Conservation (phyloP, 306 rosid genomes). For the Castanea crenata region DNA sequence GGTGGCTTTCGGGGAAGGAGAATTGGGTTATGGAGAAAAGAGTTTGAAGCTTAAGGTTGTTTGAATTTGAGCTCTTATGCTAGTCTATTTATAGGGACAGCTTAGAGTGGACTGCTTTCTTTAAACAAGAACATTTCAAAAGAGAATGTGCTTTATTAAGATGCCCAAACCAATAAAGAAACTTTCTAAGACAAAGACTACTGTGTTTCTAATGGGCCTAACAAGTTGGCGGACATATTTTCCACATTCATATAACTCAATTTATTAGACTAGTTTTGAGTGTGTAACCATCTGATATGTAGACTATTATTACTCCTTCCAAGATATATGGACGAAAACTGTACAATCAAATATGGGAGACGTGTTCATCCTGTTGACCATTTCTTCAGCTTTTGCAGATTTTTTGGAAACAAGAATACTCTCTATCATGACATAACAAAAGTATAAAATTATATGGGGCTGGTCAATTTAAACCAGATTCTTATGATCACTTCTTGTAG, state of each 20-base stretch:
- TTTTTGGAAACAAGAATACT: constrained; percentile 41
- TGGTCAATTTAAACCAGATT: constrained; percentile 62
- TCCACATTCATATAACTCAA: constrained; percentile 36
- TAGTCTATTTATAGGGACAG: constrained; percentile 83
- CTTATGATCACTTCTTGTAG: constrained; percentile 57
- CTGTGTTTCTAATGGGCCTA: constrained; percentile 32
- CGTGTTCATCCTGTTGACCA: constrained; percentile 41
- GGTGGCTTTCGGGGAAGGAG: constrained; percentile 37
- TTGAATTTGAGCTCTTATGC: constrained; percentile 47
- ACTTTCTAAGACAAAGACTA: constrained; percentile 36
- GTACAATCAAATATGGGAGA: constrained; percentile 14
- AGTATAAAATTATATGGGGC: constrained; percentile 26
- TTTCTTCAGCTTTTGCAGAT: constrained; percentile 30
- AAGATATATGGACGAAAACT: constrained; percentile 24
- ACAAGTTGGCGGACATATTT: constrained; percentile 59
- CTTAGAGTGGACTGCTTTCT: constrained; percentile 27
- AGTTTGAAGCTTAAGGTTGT: constrained; percentile 43
- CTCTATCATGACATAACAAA: constrained; percentile 26
- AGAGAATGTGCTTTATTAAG: constrained; percentile 52
- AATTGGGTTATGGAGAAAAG: constrained; percentile 28
- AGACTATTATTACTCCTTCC: constrained; percentile 10
- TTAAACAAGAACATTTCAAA: constrained; percentile 48
- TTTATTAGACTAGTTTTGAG: constrained; percentile 18
- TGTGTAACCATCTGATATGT: constrained; percentile 28
- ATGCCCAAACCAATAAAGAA: constrained; percentile 51